Conservation (phyloP, 2,329 filamentous ascomycete species). For the Arthrobotrys musiformis region DNA sequence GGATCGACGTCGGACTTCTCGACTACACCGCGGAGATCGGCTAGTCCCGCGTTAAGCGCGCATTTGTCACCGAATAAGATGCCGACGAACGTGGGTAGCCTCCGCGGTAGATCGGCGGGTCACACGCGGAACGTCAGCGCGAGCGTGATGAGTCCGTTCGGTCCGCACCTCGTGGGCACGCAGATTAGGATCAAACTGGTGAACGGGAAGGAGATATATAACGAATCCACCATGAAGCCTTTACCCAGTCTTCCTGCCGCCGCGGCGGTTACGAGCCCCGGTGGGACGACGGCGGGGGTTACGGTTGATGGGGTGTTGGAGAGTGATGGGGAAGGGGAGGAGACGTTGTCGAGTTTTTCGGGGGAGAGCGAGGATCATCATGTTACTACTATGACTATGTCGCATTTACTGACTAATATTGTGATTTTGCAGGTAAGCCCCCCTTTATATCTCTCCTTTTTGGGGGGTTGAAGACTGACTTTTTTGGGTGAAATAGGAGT, state of each 20-base stretch:
- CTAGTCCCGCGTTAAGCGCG: slow-evolving; percentile 41
- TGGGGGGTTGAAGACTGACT: too few species aligned
- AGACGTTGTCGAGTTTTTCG: slow-evolving; percentile 56
- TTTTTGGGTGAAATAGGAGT: slow-evolving; percentile 68
- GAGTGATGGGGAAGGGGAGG: slow-evolving; percentile 37
- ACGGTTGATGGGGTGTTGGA: slow-evolving; percentile 52
- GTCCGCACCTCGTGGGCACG: slow-evolving; percentile 58
- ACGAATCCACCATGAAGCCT: slow-evolving; percentile 56
- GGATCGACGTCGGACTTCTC: slow-evolving; percentile 37
- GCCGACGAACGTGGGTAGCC: not conserved
- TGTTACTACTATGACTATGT: slow-evolving; percentile 72
- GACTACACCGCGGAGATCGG: slow-evolving; percentile 29
- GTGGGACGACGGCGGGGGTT: slow-evolving; percentile 58
- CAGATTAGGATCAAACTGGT: slow-evolving; percentile 57
- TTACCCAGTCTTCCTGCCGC: slow-evolving; percentile 57
- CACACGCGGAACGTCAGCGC: slow-evolving; percentile 48
- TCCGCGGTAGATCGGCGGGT: slow-evolving; percentile 17
- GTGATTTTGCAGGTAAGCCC: slow-evolving; percentile 73
- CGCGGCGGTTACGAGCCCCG: slow-evolving; percentile 26
- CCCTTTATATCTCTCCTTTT: not conserved
- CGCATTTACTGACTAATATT: slow-evolving; percentile 81
- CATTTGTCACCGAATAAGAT: slow-evolving; percentile 45
- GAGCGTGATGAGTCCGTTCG: slow-evolving; percentile 55
- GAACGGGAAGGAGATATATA: slow-evolving; percentile 55
- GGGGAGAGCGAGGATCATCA: slow-evolving; percentile 59